Conservation (phyloP, 176 grass and related monocot genomes). For the Paspalum vaginatum region DNA sequence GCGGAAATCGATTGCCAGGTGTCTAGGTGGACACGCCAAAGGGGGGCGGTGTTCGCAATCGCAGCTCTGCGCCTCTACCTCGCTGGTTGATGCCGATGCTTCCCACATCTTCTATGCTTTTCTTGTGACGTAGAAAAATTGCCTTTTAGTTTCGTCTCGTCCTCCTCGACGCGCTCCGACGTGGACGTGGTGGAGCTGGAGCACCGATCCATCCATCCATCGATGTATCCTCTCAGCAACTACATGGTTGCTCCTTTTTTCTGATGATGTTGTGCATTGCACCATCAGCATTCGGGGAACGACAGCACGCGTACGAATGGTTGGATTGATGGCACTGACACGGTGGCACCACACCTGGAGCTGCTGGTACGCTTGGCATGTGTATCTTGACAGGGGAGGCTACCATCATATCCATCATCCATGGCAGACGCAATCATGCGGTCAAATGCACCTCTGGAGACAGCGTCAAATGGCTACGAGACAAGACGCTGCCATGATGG, state of each 20-base stretch:
- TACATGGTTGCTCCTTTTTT: no score
- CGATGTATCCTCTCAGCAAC: no score
- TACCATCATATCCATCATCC: not conserved
- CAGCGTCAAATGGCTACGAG: constrained; percentile 14
- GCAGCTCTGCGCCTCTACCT: no score
- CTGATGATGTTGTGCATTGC: no score
- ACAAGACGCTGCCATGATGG: constrained; percentile 5
- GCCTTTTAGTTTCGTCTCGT: not conserved
- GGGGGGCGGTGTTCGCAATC: not conserved
- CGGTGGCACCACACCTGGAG: not conserved
- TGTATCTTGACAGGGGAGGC: not conserved
- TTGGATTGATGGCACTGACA: not conserved
- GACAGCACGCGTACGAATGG: no score
- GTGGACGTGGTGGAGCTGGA: not conserved
- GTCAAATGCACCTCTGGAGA: not conserved
- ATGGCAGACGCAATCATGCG: not conserved
- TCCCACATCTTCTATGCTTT: not conserved
- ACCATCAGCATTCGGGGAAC: no score
- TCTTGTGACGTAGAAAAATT: not conserved
- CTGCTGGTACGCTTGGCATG: not conserved
- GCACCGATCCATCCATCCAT: not conserved
- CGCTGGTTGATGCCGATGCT: not conserved
- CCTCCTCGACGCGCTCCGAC: not conserved
- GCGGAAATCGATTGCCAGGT: not conserved
- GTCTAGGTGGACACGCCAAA: not conserved